These are phyloP conservation scores for Thinopyrum elongatum DNA, from an alignment of 176 grass and related monocot genomes.

Conservation along the genomic window DNA sequence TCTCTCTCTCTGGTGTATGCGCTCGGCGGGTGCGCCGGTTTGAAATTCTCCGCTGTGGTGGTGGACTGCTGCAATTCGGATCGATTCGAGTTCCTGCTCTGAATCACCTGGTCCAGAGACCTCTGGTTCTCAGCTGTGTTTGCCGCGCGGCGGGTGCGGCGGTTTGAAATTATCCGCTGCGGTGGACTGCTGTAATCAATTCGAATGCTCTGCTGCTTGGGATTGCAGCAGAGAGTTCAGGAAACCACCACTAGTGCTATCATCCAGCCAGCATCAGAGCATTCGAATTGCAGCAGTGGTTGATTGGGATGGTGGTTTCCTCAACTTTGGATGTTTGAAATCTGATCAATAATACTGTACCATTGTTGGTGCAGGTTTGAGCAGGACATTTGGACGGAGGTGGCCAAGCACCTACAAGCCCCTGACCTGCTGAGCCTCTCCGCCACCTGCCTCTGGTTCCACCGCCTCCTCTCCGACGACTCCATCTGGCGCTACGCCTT, in stretches of 20 bases:
- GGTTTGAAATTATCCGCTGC: too few species aligned
- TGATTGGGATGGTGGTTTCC: neutral
- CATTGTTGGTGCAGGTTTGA: conserved; percentile 57
- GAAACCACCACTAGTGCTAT: too few species aligned
- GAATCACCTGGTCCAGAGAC: neutral
- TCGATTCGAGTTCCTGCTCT: neutral
- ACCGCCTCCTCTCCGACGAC: conserved; percentile 57
- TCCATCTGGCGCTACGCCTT: conserved; percentile 77
- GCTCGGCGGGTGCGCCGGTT: neutral
- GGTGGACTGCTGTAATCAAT: too few species aligned
- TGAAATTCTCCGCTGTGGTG: neutral
- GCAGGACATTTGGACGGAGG: conserved; percentile 88
- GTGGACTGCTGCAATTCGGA: neutral
- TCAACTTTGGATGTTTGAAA: neutral
- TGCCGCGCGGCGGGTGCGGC: too few species aligned
- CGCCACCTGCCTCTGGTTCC: conserved; percentile 63
- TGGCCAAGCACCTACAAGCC: conserved; percentile 74
- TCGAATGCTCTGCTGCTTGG: too few species aligned
- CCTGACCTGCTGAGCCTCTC: conserved; percentile 62
- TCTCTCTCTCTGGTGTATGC: neutral
- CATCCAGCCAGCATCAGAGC: too few species aligned
- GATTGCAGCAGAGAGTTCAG: too few species aligned
- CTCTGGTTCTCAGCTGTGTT: too few species aligned
- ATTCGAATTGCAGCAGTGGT: too few species aligned
- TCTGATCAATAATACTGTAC: neutral